These are phyloP conservation scores for Fragaria iinumae DNA, from an alignment of 306 rosid genomes.

Conservation along the genomic window DNA sequence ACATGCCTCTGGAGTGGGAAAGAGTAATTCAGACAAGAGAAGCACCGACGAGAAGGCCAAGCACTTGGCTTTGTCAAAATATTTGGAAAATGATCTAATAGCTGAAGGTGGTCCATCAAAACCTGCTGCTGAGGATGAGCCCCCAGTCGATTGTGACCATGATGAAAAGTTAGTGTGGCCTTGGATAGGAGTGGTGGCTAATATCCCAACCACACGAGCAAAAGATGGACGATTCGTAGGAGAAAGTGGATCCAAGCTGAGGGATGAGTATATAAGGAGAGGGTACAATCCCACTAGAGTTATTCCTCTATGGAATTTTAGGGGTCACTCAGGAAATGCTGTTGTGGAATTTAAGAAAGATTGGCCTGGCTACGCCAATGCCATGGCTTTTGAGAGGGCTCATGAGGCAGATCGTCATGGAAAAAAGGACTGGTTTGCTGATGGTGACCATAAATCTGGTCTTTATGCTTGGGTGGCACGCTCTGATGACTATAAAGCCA, in stretches of 20 bases:
- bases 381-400: conserved; percentile 81
- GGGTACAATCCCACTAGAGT: conserved; percentile 84
- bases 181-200: conserved; percentile 86
- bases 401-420: conserved; percentile 74
- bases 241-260: conserved; percentile 83
- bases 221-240: conserved; percentile 71
- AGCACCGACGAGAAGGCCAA: conserved; percentile 66
- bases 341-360: conserved; percentile 74
- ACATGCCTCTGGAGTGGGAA: conserved; percentile 94
- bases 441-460: conserved; percentile 52
- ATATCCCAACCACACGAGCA: conserved; percentile 62
- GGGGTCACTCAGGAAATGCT: conserved; percentile 85
- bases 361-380: conserved; percentile 79
- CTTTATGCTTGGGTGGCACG: conserved; percentile 94
- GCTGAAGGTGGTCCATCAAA: conserved; percentile 47
- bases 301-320: conserved; percentile 51
- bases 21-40: conserved; percentile 76
- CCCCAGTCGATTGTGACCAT: conserved; percentile 40
- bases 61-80: conserved; percentile 72
- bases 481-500: conserved; percentile 61
- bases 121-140: conserved; percentile 42
- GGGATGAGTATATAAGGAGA: conserved; percentile 70
- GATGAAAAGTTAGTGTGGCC: conserved; percentile 87
- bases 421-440: conserved; percentile 61
- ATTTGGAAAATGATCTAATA: conserved; percentile 57